Evolutionary conservation across 805 yeast species (phyloP).

Genomic region (Ogataea henricii): DNA sequence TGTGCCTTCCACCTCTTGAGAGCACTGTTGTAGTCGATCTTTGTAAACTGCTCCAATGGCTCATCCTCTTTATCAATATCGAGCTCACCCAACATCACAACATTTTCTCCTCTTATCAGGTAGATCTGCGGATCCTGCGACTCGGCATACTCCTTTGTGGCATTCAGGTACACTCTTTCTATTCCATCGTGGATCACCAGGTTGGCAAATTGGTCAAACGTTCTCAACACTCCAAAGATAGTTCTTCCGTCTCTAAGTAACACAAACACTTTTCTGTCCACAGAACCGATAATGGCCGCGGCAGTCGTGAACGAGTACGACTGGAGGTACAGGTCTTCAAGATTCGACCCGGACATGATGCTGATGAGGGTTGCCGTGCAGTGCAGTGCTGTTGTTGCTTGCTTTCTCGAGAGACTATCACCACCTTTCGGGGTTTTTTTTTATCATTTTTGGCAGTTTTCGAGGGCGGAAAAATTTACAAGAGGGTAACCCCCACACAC

Average conservation of each 20-base stretch:
- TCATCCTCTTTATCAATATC: constrained; percentile 85
- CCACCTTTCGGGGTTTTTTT: neutral
- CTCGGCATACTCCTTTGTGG: constrained; percentile 63
- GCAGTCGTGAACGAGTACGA: constrained; percentile 85
- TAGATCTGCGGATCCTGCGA: constrained; percentile 63
- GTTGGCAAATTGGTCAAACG: constrained; percentile 95
- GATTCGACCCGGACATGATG: constrained; percentile 17
- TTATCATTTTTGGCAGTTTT: neutral
- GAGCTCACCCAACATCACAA: constrained; percentile 89
- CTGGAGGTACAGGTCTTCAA: constrained; percentile 64
- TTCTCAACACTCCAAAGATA: constrained; percentile 84
- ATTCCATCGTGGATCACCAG: constrained; percentile 87
- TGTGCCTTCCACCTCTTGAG: constrained; percentile 38
- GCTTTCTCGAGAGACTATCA: neutral
- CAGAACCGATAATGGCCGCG: constrained; percentile 87
- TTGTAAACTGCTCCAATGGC: constrained; percentile 56
- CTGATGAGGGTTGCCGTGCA: neutral
- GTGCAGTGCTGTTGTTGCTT: no score
- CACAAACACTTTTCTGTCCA: constrained; percentile 77
- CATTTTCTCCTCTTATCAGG: constrained; percentile 94
- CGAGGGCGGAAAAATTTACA: neutral
- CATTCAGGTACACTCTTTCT: constrained; percentile 75
- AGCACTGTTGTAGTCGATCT: constrained; percentile 63
- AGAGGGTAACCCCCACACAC: neutral
- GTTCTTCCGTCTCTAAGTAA: constrained; percentile 87